phyloP scores from a whole-genome alignment of 2,329 filamentous ascomycete genomes.

The Aspergillus sp. region DNA sequence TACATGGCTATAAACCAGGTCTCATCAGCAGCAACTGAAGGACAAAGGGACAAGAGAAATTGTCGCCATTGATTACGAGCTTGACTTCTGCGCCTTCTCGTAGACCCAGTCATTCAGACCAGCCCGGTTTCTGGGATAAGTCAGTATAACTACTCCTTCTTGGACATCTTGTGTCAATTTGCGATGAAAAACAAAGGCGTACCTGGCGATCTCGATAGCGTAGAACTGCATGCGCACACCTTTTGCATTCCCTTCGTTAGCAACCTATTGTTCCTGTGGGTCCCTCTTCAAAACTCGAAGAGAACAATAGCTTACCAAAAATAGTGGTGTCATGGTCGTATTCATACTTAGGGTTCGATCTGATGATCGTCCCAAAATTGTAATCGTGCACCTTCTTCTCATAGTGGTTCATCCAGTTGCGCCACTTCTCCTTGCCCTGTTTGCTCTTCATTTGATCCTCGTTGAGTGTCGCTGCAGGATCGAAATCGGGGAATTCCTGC shows the following conservation, averaged over 20 bases:
- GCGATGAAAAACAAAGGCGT: slow-evolving; percentile 25
- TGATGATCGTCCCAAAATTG: slow-evolving; percentile 94
- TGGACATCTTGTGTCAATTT: not conserved
- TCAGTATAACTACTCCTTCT: slow-evolving; percentile 6
- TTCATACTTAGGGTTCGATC: slow-evolving; percentile 67
- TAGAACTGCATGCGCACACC: slow-evolving; percentile 75
- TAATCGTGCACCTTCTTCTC: slow-evolving; percentile 94
- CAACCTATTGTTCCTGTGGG: not conserved
- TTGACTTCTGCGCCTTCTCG: slow-evolving; percentile 56
- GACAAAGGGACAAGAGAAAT: not conserved
- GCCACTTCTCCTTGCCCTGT: slow-evolving; percentile 85
- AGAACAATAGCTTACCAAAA: slow-evolving; percentile 55
- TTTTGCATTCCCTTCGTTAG: slow-evolving; percentile 18
- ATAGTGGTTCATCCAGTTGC: slow-evolving; percentile 86
- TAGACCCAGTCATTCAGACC: slow-evolving; percentile 97
- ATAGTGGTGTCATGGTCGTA: slow-evolving; percentile 87
- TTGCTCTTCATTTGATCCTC: slow-evolving; percentile 99
- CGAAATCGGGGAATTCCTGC: slow-evolving; percentile 84
- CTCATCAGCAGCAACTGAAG: not conserved
- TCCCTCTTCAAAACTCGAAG: not conserved
- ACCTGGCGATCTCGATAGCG: slow-evolving; percentile 66
- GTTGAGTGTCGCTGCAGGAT: slow-evolving; percentile 69
- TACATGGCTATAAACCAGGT: not conserved
- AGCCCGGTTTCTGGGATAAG: slow-evolving; percentile 57
- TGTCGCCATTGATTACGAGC: slow-evolving; percentile 3